Evolutionary conservation across 2,329 filamentous ascomycete genomes (phyloP).

Genomic region (Hymenoscyphus salicellus): DNA sequence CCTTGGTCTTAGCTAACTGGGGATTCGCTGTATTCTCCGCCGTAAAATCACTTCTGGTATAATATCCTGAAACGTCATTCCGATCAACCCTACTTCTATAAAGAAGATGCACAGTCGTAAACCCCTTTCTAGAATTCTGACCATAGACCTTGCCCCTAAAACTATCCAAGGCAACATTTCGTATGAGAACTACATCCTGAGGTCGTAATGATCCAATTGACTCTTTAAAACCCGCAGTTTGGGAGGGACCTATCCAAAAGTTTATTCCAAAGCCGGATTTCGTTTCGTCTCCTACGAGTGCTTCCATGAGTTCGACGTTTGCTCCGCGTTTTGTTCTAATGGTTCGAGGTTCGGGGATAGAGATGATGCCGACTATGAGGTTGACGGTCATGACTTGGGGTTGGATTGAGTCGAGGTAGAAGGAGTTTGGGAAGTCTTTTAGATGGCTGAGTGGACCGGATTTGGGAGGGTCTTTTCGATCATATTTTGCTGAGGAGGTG

Average conservation of each 20-base stretch:
- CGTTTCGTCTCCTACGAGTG: conserved; percentile 83
- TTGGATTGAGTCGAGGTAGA: conserved; percentile 61
- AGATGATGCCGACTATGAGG: conserved; percentile 75
- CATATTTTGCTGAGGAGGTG: conserved; percentile 33
- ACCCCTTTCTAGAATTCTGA: conserved; percentile 69
- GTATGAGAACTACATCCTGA: conserved; percentile 75
- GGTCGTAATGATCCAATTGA: conserved; percentile 51
- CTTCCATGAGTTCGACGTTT: conserved; percentile 66
- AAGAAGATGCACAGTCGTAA: conserved; percentile 68
- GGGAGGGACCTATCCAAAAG: conserved; percentile 66
- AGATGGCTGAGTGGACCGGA: conserved; percentile 57
- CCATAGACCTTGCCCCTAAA: conserved; percentile 80
- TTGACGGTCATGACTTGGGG: conserved; percentile 83
- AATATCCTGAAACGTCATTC: conserved; percentile 54
- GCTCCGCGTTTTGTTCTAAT: conserved; percentile 65
- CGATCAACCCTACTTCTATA: conserved; percentile 53
- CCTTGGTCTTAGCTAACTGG: conserved; percentile 60
- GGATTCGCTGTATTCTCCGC: conserved; percentile 37
- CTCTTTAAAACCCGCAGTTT: conserved; percentile 20
- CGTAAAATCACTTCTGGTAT: conserved; percentile 49
- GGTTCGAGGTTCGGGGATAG: conserved; percentile 62
- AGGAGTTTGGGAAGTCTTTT: conserved; percentile 65
- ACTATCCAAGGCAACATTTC: conserved; percentile 73
- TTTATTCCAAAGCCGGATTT: conserved; percentile 75
- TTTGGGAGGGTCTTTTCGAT: conserved; percentile 27